These are phyloP conservation scores for Metschnikowia dekortorum DNA, from an alignment of 805 yeast genomes.

Conservation along the genomic window DNA sequence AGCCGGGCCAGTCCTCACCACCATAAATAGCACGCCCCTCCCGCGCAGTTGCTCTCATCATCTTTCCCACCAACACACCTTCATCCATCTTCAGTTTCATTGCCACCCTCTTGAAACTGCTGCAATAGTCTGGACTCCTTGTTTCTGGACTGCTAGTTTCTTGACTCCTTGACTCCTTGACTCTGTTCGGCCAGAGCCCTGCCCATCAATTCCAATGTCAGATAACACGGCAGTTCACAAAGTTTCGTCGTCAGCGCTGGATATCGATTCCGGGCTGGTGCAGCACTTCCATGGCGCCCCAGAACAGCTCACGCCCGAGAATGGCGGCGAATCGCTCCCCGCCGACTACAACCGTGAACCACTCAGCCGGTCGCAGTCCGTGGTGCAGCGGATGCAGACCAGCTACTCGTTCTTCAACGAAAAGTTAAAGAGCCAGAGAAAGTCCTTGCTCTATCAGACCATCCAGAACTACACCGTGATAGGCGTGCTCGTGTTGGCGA, in stretches of 20 bases:
- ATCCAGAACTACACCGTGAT: constrained; percentile 25
- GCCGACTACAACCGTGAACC: neutral
- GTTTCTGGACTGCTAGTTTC: too few species aligned
- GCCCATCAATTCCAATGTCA: too few species aligned
- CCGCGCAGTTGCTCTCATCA: too few species aligned
- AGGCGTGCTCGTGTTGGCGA: constrained; percentile 33
- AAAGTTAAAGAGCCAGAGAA: constrained; percentile 20
- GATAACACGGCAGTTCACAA: neutral
- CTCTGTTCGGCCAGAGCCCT: too few species aligned
- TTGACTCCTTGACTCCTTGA: too few species aligned
- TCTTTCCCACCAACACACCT: too few species aligned
- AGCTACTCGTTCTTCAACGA: constrained; percentile 31
- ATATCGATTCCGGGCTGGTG: neutral
- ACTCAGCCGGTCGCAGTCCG: constrained; percentile 8
- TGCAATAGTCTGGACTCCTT: too few species aligned
- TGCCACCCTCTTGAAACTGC: too few species aligned
- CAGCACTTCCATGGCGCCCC: neutral
- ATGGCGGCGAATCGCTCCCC: neutral
- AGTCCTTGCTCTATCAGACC: constrained; percentile 15
- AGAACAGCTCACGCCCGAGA: neutral
- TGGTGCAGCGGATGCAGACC: constrained; percentile 22
- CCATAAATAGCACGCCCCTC: neutral
- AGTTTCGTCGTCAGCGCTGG: neutral
- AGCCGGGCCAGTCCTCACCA: neutral
- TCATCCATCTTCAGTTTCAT: too few species aligned